Base-by-base conservation (phyloP, 805 yeast species). In the Cyberlindnera suaveolens region DNA sequence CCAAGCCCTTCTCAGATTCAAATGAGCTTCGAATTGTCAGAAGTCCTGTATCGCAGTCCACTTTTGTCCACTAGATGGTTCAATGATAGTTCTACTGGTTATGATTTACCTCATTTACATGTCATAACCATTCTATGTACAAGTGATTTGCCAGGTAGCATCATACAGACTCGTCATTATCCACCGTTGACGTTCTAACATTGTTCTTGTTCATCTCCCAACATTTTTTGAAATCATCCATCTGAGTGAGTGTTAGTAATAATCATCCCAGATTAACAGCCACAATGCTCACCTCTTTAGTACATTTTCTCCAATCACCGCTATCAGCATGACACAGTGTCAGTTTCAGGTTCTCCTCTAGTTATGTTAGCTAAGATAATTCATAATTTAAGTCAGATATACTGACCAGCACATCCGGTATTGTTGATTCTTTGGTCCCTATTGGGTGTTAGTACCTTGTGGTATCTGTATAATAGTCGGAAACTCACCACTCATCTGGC, bases 291-390 rank as follows among this genome's bases (percentile, higher is more conserved):
- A 81, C 83, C 58, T 85, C 93, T 16, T 66, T 64, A 3, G 77
- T 59, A 50, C 95, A 85, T 53, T 78, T 64, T 42, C 95, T 65
- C 96, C 96, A 86, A 57, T 86, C 95, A 26, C 78, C 78, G 1
- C 81, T 82, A 46, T 85, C 95, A 4, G 88, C 89, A 57, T 83
- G 89, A 52, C 96, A 86, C 30, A 85, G 62, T 41, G 82, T 86
- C 29, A 86, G 64, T 14, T 77, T 77, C 56, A 80, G 62, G 53
- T 86, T 86, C 56, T 86, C 90, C 27, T 74, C 83, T 66, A 52
- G 18, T 4, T 5, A 10, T 23, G 41, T 39, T 27, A 42, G 47
- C 16, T 26, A 56, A 42, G 11, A 18, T 27, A n/a, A 9, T 23
- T 18, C 17, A 33, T 33, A 19, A 15, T 6, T 14, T 14, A 16